Evolutionary conservation across 225 moss, liverwort and hornwort genomes (phyloP), one percentile per base, ranked within the genome.

Genomic region (Asterella californica): DNA sequence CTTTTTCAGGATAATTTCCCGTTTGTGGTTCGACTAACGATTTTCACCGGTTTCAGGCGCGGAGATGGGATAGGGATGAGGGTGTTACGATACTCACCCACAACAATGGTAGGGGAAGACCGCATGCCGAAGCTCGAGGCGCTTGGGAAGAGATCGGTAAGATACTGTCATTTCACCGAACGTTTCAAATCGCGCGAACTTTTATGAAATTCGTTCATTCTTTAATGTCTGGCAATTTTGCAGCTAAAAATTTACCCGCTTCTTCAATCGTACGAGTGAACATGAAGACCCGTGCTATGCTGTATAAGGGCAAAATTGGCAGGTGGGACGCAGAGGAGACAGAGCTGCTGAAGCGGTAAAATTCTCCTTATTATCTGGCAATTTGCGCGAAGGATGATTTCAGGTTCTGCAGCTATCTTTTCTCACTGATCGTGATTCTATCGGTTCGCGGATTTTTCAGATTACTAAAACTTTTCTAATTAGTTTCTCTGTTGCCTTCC

Each of bases 101-200:
- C 18, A 59, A 25, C 21, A 59, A 22, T 37, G 75, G 75, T 11
- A 76, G 75, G 37, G 75, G 75, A 57, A 59, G 24, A 9, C 75
- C 75, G 9, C 75, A 76, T 59, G 57, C 18, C 4, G 37, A 59
- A 37, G 55, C 75, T 37, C 75, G 75, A 37, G 75, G 75, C 34
- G 75, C 57, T 10, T 76, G 75, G 75, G 19, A 57, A 76, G 75
- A 76, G 59, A 59, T 76, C 1, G 59, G 75, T 76, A 76, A 52
- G 75, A 42, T 57, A 11, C 11, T 0, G 42, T 19, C 5, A 6
- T 24, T 9, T 1, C 10, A 42, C 7, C 10, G 2, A 2, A 4
- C 9, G 61, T 61, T 61, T 27, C 61, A 61, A 6, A 25, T 7
- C n/a, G 0, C 5, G 61, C n/a, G n/a, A n/a, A n/a, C n/a, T n/a